Evolutionary conservation across 2,329 filamentous ascomycete species (phyloP).

Genomic region (Pseudonectria foliicola): DNA sequence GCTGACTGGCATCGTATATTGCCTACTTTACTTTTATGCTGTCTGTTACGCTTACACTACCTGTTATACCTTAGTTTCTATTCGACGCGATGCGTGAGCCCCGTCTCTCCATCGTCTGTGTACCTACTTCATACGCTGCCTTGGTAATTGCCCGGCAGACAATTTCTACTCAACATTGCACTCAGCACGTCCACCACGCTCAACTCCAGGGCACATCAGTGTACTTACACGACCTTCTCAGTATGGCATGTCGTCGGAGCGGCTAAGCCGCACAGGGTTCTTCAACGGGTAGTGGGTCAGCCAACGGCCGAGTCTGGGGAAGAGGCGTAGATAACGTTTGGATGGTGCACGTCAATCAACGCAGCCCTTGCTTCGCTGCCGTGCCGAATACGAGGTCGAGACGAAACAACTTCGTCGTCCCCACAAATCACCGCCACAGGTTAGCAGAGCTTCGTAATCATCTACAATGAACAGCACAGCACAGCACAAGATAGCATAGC

Average conservation of each 20-base stretch:
- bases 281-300: not conserved
- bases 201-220: too few species aligned
- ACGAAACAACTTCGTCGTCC: too few species aligned
- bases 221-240: too few species aligned
- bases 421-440: too few species aligned
- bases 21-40: constrained; percentile 10
- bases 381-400: too few species aligned
- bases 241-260: not conserved
- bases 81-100: constrained; percentile 17
- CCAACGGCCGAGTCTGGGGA: not conserved
- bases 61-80: constrained; percentile 20
- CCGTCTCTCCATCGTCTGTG: constrained; percentile 13
- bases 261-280: not conserved
- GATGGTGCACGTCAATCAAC: too few species aligned
- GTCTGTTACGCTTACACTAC: too few species aligned
- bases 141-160: constrained; percentile 28
- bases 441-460: too few species aligned
- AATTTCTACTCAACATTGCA: constrained; percentile 27
- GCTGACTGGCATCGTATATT: constrained; percentile 5
- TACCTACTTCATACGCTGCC: constrained; percentile 11
- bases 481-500: too few species aligned
- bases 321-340: not conserved
- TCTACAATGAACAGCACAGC: too few species aligned
- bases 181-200: constrained; percentile 1
- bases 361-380: too few species aligned